Evolutionary conservation across 305 asterid species (phyloP).

Genomic region (Andrographis paniculata): DNA sequence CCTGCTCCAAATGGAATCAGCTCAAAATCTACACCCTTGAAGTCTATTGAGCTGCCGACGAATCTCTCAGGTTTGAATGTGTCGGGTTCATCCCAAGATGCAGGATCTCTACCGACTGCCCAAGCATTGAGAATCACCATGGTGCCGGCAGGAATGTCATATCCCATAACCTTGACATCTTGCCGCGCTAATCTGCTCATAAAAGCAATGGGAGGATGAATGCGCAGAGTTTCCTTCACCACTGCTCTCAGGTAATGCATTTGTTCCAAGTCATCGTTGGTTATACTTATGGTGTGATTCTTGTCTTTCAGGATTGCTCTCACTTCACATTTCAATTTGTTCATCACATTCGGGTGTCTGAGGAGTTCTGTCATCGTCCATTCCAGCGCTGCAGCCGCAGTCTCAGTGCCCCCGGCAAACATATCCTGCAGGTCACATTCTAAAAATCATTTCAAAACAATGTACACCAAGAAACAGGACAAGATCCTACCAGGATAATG

Average conservation of each 20-base stretch:
- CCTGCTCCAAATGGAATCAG: background rate
- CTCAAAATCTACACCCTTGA: background rate
- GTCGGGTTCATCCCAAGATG: background rate
- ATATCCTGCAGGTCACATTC: background rate
- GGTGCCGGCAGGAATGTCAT: too few relatives aligned
- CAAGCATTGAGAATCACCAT: too few relatives aligned
- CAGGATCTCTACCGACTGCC: background rate
- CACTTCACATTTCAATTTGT: background rate
- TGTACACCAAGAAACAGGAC: background rate
- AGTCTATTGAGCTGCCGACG: background rate
- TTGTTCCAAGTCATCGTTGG: background rate
- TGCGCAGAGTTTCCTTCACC: background rate
- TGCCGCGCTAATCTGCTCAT: background rate
- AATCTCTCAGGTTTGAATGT: background rate
- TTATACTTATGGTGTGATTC: background rate
- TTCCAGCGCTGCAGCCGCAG: background rate
- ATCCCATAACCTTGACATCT: background rate
- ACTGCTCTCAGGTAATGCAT: background rate
- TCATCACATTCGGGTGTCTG: background rate
- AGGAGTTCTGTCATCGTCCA: slow-evolving; percentile 4
- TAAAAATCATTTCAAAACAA: background rate
- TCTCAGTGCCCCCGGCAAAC: slow-evolving; percentile 1
- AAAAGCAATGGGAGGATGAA: background rate
- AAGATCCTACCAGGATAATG: background rate
- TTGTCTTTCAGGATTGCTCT: background rate